phyloP scores from a whole-genome alignment of 1,284 basidiomycete genomes.

The Kalmanozyma brasiliensis region DNA sequence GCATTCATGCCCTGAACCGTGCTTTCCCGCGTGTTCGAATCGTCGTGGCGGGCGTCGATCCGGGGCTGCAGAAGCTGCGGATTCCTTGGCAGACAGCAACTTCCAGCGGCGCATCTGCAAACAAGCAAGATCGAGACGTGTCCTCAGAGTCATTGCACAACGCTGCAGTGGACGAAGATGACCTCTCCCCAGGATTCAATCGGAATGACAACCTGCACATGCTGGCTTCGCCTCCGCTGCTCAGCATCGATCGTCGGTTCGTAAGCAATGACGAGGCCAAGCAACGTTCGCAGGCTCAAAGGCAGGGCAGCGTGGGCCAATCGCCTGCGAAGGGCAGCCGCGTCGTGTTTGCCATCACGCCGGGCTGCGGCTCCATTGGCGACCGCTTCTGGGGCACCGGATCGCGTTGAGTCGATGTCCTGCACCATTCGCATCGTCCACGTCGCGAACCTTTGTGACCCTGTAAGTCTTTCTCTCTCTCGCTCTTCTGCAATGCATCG shows the following conservation, averaged over 20 bases:
- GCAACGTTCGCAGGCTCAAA: constrained; percentile 3
- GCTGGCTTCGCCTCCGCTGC: constrained; percentile 23
- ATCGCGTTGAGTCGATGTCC: constrained; percentile 8
- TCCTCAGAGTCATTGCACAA: constrained; percentile 3
- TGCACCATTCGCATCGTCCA: too few relatives aligned
- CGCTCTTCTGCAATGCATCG: not conserved
- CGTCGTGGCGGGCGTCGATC: constrained; percentile 62
- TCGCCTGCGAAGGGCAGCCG: constrained; percentile 34
- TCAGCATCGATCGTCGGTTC: constrained; percentile 20
- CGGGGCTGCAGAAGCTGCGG: constrained; percentile 56
- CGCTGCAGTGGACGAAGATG: constrained; percentile 33
- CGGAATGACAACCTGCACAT: constrained; percentile 22
- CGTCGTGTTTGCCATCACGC: constrained; percentile 63
- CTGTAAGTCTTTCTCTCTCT: not conserved
- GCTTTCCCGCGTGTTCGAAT: constrained; percentile 77
- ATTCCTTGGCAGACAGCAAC: constrained; percentile 40
- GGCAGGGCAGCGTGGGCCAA: constrained; percentile 12
- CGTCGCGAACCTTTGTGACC: too few relatives aligned
- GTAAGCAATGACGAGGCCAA: constrained; percentile 2
- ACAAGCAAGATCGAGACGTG: constrained; percentile 17
- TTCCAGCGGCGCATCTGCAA: not conserved
- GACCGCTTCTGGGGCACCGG: constrained; percentile 64
- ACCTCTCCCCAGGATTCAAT: constrained; percentile 32
- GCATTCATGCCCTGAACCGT: constrained; percentile 78
- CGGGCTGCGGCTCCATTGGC: constrained; percentile 63